phyloP scores from a whole-genome alignment of 1,139 yeast species.

The Suhomyces coccinellae region DNA sequence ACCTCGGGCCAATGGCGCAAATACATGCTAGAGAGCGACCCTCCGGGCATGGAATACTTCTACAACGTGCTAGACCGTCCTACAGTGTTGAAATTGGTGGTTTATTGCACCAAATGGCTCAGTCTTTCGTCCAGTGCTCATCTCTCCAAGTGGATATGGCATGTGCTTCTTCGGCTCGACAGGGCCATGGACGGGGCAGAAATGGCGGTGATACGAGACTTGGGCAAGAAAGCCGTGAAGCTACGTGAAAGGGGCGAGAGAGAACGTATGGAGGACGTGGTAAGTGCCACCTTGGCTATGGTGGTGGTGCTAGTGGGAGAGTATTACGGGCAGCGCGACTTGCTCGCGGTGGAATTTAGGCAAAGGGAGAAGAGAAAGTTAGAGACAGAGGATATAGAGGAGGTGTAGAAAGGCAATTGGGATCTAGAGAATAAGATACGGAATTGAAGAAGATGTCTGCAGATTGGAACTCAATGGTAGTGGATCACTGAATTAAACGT shows the following conservation, averaged over 20 bases:
- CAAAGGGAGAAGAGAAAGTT: background rate
- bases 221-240: constrained; percentile 42
- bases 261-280: constrained; percentile 13
- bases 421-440: too few species aligned
- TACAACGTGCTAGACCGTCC: constrained; percentile 29
- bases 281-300: constrained; percentile 33
- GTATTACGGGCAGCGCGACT: constrained; percentile 42
- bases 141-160: constrained; percentile 42
- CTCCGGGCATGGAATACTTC: constrained; percentile 31
- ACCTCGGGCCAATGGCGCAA: constrained; percentile 37
- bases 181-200: constrained; percentile 36
- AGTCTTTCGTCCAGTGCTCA: constrained; percentile 30
- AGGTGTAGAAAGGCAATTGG: too few species aligned
- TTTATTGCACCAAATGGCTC: constrained; percentile 42
- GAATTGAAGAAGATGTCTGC: too few species aligned
- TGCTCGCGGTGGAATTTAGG: constrained; percentile 15
- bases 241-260: constrained; percentile 17
- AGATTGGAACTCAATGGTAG: too few species aligned
- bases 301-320: constrained; percentile 33
- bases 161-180: constrained; percentile 37
- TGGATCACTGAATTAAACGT: too few species aligned
- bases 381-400: background rate
- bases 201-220: constrained; percentile 35
- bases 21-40: constrained; percentile 27
- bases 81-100: constrained; percentile 35